A percentile compares a stretch with the other conserved stretches of the same genome.
Evolutionary conservation across 768 basidiomycete species (phyloP).

Genomic region (Termitomyces heimii): DNA sequence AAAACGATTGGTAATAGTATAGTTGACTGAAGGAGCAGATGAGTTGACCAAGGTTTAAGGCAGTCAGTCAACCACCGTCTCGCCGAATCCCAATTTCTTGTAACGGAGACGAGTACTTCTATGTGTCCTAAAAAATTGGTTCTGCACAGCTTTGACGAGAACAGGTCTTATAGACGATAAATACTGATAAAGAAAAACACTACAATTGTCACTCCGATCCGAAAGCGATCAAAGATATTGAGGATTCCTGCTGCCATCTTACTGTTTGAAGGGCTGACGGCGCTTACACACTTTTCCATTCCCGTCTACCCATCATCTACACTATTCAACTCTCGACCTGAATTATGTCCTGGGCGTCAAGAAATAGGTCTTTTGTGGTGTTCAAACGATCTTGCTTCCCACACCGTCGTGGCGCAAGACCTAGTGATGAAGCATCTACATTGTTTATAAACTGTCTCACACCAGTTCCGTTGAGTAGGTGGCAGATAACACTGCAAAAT

Average conservation of each 20-base stretch:
- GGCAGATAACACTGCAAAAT: background rate
- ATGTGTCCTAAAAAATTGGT: too few species aligned
- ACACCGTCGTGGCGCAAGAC: background rate
- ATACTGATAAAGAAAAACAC: too few species aligned
- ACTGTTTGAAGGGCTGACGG: background rate
- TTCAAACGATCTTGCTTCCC: background rate
- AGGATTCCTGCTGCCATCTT: background rate
- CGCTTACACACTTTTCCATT: background rate
- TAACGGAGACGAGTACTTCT: too few species aligned
- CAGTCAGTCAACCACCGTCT: too few species aligned
- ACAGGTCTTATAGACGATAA: too few species aligned
- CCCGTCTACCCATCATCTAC: background rate
- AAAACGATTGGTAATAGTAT: too few species aligned
- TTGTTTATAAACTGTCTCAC: background rate
- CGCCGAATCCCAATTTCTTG: too few species aligned
- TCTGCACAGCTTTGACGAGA: too few species aligned
- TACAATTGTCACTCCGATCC: background rate
- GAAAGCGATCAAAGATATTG: background rate
- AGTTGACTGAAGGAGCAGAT: too few species aligned
- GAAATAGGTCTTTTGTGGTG: background rate
- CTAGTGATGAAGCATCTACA: background rate
- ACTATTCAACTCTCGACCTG: background rate
- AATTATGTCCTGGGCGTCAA: background rate
- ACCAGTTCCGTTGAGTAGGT: background rate
- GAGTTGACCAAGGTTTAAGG: too few species aligned